Percentiles rank a stretch among this genome's conserved stretches.
Conservation (phyloP, 306 rosid species). For the Dalbergia oliveri region DNA sequence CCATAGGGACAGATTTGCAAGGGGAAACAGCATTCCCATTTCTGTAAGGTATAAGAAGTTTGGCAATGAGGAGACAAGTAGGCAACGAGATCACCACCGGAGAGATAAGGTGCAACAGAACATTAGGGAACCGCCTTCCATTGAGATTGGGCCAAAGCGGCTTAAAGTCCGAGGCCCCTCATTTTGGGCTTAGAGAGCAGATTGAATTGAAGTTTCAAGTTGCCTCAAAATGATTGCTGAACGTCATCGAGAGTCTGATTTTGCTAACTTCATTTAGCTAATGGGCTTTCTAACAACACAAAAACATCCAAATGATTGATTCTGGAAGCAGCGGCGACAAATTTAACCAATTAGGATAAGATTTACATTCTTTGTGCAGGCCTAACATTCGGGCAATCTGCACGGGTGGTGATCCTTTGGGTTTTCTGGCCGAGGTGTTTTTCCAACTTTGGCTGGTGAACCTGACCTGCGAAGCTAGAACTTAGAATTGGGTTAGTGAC, state of each 20-base stretch:
- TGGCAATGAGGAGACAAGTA: slow-evolving; percentile 60
- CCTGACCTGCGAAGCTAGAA: slow-evolving; percentile 65
- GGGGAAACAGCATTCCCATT: slow-evolving; percentile 67
- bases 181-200: slow-evolving; percentile 70
- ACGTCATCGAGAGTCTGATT: slow-evolving; percentile 60
- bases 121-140: slow-evolving; percentile 60
- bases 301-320: slow-evolving; percentile 66
- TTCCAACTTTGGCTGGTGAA: slow-evolving; percentile 74
- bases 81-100: slow-evolving; percentile 72
- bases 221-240: slow-evolving; percentile 55
- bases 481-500: slow-evolving; percentile 61
- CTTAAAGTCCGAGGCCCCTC: slow-evolving; percentile 85
- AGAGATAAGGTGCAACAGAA: slow-evolving; percentile 64
- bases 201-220: slow-evolving; percentile 63
- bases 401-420: slow-evolving; percentile 74
- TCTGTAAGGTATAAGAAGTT: slow-evolving; percentile 72
- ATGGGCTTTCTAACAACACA: slow-evolving; percentile 83
- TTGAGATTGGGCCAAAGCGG: slow-evolving; percentile 74
- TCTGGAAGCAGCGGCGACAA: slow-evolving; percentile 72
- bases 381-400: slow-evolving; percentile 80
- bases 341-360: slow-evolving; percentile 74
- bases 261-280: slow-evolving; percentile 75
- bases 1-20: slow-evolving; percentile 59
- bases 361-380: slow-evolving; percentile 92
- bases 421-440: slow-evolving; percentile 79